Evolutionary conservation across 2,329 filamentous ascomycete species (phyloP).

Genomic region (Fusarium lateritium): DNA sequence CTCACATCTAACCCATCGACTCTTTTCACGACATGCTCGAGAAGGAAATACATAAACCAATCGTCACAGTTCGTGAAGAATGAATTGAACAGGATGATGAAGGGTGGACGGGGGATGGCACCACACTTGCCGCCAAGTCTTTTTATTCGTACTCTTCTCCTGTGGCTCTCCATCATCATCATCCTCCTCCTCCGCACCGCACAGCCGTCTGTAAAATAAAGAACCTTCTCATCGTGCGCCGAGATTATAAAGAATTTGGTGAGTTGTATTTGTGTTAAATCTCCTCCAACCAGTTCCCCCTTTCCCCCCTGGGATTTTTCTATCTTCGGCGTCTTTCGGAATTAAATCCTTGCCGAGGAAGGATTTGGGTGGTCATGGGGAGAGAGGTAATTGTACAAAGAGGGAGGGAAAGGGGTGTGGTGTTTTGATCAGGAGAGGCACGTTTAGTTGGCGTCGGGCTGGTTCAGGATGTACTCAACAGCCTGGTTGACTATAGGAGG

Average conservation of each 20-base stretch:
- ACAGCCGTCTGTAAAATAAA: slow-evolving; percentile 34
- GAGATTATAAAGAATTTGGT: slow-evolving; percentile 39
- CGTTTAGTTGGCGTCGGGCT: slow-evolving; percentile 86
- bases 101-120: slow-evolving; percentile 16
- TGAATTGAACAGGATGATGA: slow-evolving; percentile 4
- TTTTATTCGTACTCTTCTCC: slow-evolving; percentile 34
- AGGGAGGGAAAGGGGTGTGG: slow-evolving; percentile 28
- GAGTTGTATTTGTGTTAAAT: slow-evolving; percentile 34
- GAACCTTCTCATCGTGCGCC: slow-evolving; percentile 42
- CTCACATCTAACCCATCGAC: not conserved
- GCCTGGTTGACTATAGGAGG: slow-evolving; percentile 84
- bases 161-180: slow-evolving; percentile 8
- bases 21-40: slow-evolving; percentile 13
- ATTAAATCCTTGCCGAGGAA: slow-evolving; percentile 36
- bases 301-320: slow-evolving; percentile 15
- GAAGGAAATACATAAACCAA: not conserved
- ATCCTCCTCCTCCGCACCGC: slow-evolving; percentile 8
- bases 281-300: slow-evolving; percentile 10
- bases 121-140: slow-evolving; percentile 24
- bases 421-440: slow-evolving; percentile 13
- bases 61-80: slow-evolving; percentile 15
- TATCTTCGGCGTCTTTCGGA: slow-evolving; percentile 31
- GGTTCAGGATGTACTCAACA: slow-evolving; percentile 91
- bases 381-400: slow-evolving; percentile 49
- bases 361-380: slow-evolving; percentile 35